Evolutionary conservation across 2,329 filamentous ascomycete species (phyloP).

Genomic region (Botrytis hyacinthi): DNA sequence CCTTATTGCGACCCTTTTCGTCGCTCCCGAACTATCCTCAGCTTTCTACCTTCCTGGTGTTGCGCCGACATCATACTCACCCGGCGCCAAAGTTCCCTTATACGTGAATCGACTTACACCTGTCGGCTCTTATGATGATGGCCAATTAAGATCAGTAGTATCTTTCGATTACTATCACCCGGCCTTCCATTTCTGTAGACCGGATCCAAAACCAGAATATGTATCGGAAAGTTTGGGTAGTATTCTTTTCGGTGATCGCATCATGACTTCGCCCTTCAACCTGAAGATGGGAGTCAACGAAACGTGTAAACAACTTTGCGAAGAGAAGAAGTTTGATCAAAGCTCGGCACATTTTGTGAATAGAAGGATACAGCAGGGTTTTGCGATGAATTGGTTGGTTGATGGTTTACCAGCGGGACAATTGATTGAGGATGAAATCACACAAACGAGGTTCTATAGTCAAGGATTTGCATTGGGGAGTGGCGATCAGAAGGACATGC

Average conservation of each 20-base stretch:
- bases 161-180: slow-evolving; percentile 95
- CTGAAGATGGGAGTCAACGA: slow-evolving; percentile 84
- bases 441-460: slow-evolving; percentile 79
- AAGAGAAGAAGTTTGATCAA: slow-evolving; percentile 61
- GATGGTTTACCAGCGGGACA: slow-evolving; percentile 92
- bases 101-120: slow-evolving; percentile 93
- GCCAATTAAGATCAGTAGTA: slow-evolving; percentile 85
- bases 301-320: slow-evolving; percentile 79
- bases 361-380: slow-evolving; percentile 75
- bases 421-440: slow-evolving; percentile 71
- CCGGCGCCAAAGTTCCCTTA: slow-evolving; percentile 76
- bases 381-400: slow-evolving; percentile 93
- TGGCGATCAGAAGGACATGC: slow-evolving; percentile 53
- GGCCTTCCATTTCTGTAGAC: slow-evolving; percentile 83
- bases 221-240: slow-evolving; percentile 89
- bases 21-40: slow-evolving; percentile 52
- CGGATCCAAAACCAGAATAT: slow-evolving; percentile 71
- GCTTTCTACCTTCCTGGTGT: slow-evolving; percentile 97
- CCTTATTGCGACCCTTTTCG: slow-evolving; percentile 51
- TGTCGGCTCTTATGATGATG: slow-evolving; percentile 71
- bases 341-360: slow-evolving; percentile 77
- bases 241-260: slow-evolving; percentile 95
- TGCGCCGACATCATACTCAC: slow-evolving; percentile 86
- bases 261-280: slow-evolving; percentile 93
- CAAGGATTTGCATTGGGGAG: slow-evolving; percentile 83